These are phyloP conservation scores for Pulveroboletus frians DNA, from an alignment of 768 basidiomycete genomes.

Conservation along the genomic window DNA sequence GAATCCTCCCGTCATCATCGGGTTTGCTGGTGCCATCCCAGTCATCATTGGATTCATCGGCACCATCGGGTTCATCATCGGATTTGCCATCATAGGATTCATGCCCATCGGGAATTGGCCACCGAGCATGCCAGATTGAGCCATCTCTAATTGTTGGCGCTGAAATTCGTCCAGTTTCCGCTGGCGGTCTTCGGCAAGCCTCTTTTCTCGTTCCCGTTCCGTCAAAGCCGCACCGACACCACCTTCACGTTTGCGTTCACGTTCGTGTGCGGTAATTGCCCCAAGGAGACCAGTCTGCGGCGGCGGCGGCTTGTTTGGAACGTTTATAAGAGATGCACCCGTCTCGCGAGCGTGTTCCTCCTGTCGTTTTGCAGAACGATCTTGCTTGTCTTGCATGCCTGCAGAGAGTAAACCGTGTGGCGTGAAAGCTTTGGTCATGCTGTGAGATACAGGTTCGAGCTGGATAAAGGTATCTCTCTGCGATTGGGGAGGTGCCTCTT, in stretches of 20 bases:
- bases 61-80: slow-evolving; percentile 49
- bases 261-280: slow-evolving; percentile 92
- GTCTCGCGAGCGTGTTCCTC: slow-evolving; percentile 91
- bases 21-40: slow-evolving; percentile 44
- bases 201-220: slow-evolving; percentile 89
- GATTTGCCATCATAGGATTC: slow-evolving; percentile 73
- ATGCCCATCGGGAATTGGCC: slow-evolving; percentile 40
- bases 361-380: slow-evolving; percentile 91
- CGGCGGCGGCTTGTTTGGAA: slow-evolving; percentile 91
- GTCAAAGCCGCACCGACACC: slow-evolving; percentile 93
- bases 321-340: slow-evolving; percentile 89
- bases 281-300: slow-evolving; percentile 95
- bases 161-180: slow-evolving; percentile 90
- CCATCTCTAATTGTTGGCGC: slow-evolving; percentile 84
- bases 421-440: slow-evolving; percentile 89
- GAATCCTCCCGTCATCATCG: slow-evolving; percentile 49
- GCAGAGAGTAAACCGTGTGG: slow-evolving; percentile 93
- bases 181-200: slow-evolving; percentile 88
- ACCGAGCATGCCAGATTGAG: slow-evolving; percentile 74
- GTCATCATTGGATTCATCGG: slow-evolving; percentile 56
- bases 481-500: slow-evolving; percentile 32
- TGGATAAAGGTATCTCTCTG: slow-evolving; percentile 63
- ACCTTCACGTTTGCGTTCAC: slow-evolving; percentile 90
- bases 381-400: slow-evolving; percentile 92
- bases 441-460: slow-evolving; percentile 61